These are phyloP conservation scores for Eucalyptus regnans DNA, from an alignment of 345 rosid genomes.

Conservation along the genomic window DNA sequence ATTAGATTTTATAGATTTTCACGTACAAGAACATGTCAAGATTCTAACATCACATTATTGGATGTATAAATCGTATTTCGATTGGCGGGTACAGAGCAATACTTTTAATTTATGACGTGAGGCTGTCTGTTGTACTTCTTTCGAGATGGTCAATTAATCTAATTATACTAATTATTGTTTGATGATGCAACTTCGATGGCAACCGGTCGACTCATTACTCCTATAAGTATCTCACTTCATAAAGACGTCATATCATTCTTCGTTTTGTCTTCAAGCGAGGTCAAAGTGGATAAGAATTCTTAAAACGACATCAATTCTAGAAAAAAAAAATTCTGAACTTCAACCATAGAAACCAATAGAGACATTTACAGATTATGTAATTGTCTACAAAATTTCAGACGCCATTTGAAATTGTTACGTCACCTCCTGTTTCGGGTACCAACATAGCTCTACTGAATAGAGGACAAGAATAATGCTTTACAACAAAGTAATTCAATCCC, in stretches of 20 bases:
- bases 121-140: not conserved
- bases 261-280: not conserved
- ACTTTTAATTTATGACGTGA: not conserved
- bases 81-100: not conserved
- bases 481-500: not conserved
- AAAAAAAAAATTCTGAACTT: not conserved
- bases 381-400: not conserved
- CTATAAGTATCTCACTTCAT: not conserved
- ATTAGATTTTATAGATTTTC: not conserved
- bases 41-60: not conserved
- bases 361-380: not conserved
- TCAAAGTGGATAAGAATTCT: not conserved
- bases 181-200: not conserved
- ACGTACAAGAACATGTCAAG: not conserved
- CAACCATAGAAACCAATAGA: not conserved
- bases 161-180: not conserved
- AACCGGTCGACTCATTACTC: not conserved
- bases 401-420: not conserved
- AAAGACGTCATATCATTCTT: not conserved
- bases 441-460: not conserved
- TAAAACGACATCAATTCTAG: not conserved
- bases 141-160: not conserved
- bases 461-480: not conserved
- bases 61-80: not conserved
- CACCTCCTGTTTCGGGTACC: not conserved